A percentile compares a stretch with the other conserved stretches of the same genome.
Conservation (phyloP, 2,329 filamentous ascomycete genomes). For the Nothophaeocryptopus gaeumannii region DNA sequence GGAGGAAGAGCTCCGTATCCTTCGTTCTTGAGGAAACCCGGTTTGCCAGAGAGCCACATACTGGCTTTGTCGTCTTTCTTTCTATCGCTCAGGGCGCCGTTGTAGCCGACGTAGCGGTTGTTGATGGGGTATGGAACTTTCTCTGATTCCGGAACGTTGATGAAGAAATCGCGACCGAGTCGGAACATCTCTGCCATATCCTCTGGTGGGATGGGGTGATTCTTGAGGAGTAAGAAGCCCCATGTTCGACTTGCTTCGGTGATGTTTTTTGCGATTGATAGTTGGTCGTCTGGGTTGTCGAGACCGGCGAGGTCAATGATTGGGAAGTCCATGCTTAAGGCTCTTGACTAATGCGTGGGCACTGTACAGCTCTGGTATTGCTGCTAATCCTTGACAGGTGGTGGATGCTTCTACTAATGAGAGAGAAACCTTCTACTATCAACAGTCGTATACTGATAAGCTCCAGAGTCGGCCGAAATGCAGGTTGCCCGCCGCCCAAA, state of each 20-base stretch:
- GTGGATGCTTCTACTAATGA: too few species aligned
- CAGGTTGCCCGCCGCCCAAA: too few species aligned
- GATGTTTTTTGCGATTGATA: constrained; percentile 15
- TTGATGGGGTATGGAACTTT: constrained; percentile 25
- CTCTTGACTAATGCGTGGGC: too few species aligned
- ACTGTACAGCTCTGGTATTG: too few species aligned
- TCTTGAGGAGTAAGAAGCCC: constrained; percentile 20
- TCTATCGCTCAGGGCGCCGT: constrained; percentile 18
- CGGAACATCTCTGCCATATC: constrained; percentile 16
- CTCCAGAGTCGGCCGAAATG: too few species aligned
- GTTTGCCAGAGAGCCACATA: constrained; percentile 24
- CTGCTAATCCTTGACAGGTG: too few species aligned
- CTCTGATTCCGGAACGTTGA: constrained; percentile 1
- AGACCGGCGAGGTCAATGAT: constrained; percentile 13
- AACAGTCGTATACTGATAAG: too few species aligned
- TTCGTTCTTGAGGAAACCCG: constrained; percentile 13
- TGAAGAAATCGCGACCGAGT: constrained; percentile 10
- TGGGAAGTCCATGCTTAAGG: constrained; percentile 6
- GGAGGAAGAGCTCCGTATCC: constrained; percentile 16
- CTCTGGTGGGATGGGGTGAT: constrained; percentile 13
- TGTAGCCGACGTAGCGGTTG: constrained; percentile 20
- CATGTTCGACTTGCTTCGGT: constrained; percentile 16
- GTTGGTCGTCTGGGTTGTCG: constrained; percentile 6
- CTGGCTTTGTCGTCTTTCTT: constrained; percentile 27
- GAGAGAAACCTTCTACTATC: too few species aligned